phyloP scores from a whole-genome alignment of 208 protist genomes.

The Crithidia bombi region DNA sequence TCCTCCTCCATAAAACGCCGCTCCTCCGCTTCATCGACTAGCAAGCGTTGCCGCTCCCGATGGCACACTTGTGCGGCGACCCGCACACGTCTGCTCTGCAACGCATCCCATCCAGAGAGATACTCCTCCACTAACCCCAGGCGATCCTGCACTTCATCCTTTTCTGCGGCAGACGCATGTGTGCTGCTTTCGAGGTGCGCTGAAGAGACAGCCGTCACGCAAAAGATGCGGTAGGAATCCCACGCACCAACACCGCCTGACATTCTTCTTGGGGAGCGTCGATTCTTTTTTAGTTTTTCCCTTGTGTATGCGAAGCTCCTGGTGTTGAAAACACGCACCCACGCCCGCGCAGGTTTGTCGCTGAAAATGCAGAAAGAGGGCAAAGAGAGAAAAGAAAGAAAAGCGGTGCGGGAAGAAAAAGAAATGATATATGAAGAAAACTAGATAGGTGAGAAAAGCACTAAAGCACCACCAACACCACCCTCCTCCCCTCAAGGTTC shows the following conservation, averaged over 20 bases:
- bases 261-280: not conserved
- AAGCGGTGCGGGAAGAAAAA: too few relatives aligned
- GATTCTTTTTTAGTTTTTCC: not conserved
- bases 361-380: too few relatives aligned
- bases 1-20: conserved; percentile 64
- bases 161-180: conserved; percentile 8
- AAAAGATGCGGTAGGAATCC: conserved; percentile 34
- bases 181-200: not conserved
- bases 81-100: conserved; percentile 24
- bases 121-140: conserved; percentile 59
- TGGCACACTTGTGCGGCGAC: conserved; percentile 3
- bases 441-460: too few relatives aligned
- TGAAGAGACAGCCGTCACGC: conserved; percentile 11
- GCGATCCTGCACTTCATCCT: conserved; percentile 32
- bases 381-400: not conserved
- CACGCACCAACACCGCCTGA: conserved; percentile 22
- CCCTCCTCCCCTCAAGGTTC: too few relatives aligned
- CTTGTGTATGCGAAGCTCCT: too few relatives aligned
- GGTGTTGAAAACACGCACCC: too few relatives aligned
- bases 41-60: not conserved
- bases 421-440: too few relatives aligned
- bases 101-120: conserved; percentile 19
- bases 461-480: too few relatives aligned
- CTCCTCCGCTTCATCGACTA: conserved; percentile 61
- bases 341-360: too few relatives aligned